These are phyloP conservation scores for Pseudonectria foliicola DNA, from an alignment of 2,329 filamentous ascomycete species.

Conservation along the genomic window DNA sequence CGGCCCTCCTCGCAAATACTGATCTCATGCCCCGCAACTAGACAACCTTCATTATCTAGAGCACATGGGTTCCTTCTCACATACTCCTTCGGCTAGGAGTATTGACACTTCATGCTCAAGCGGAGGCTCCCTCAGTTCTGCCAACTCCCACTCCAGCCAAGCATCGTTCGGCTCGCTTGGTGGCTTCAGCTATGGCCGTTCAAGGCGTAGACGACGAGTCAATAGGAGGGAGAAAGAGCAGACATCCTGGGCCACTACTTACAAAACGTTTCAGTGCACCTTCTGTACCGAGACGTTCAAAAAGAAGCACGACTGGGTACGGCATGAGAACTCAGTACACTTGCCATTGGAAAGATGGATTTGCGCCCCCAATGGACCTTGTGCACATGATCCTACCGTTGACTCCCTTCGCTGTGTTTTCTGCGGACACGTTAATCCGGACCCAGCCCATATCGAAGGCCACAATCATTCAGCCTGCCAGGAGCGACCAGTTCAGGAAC, in stretches of 20 bases:
- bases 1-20: too few relatives aligned
- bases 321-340: constrained; percentile 42
- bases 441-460: constrained; percentile 25
- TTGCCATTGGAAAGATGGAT: constrained; percentile 39
- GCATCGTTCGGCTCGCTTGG: not conserved
- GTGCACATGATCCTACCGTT: constrained; percentile 29
- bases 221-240: constrained; percentile 11
- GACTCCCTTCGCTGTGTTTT: constrained; percentile 27
- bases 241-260: constrained; percentile 5
- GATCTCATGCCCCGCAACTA: constrained; percentile 37
- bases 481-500: constrained; percentile 38
- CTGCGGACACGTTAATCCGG: constrained; percentile 27
- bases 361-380: constrained; percentile 30
- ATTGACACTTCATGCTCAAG: constrained; percentile 1
- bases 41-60: constrained; percentile 37
- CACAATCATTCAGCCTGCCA: constrained; percentile 40
- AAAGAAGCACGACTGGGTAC: constrained; percentile 38
- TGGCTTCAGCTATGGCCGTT: not conserved
- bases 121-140: not conserved
- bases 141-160: not conserved
- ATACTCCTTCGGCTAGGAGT: constrained; percentile 1
- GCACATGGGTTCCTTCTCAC: not conserved
- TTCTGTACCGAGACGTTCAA: constrained; percentile 39
- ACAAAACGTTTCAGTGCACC: constrained; percentile 33
- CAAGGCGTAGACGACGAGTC: constrained; percentile 7